A percentile compares a stretch with the other conserved stretches of the same genome.
Evolutionary conservation across 176 grass and related monocot species (phyloP).

Genomic region (Poa pratensis): DNA sequence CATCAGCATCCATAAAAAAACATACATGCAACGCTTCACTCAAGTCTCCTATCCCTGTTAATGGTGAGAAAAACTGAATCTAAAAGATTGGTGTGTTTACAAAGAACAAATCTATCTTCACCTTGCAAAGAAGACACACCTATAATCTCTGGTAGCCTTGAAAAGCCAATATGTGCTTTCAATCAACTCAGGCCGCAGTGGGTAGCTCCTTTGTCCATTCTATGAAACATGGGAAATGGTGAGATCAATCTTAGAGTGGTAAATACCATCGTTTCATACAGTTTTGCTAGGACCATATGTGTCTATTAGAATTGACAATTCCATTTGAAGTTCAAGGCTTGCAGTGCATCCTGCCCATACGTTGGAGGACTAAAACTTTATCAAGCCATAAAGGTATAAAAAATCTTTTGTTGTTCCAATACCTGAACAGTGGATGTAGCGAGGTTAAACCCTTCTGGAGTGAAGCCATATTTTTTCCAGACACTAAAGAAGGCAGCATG

Average conservation of each 20-base stretch:
- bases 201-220: slow-evolving; percentile 96
- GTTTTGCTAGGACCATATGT: not conserved
- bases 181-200: slow-evolving; percentile 88
- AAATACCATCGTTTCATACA: not conserved
- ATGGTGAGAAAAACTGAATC: not conserved
- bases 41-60: slow-evolving; percentile 5
- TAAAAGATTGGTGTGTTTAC: slow-evolving; percentile 8
- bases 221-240: slow-evolving; percentile 38
- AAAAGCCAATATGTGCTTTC: slow-evolving; percentile 99
- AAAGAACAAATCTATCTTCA: slow-evolving; percentile 44
- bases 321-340: slow-evolving; percentile 17
- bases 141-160: slow-evolving; percentile 96
- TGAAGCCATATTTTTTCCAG: slow-evolving; percentile 98
- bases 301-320: slow-evolving; percentile 6
- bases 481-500: slow-evolving; percentile 98
- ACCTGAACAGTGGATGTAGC: slow-evolving; percentile 89
- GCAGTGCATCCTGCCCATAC: not conserved
- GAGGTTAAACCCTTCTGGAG: slow-evolving; percentile 96
- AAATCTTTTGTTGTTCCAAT: slow-evolving; percentile 28
- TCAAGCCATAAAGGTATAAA: slow-evolving; percentile 12
- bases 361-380: slow-evolving; percentile 25
- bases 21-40: slow-evolving; percentile 2
- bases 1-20: slow-evolving; percentile 19
- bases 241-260: slow-evolving; percentile 11
- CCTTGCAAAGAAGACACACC: slow-evolving; percentile 67